Conservation (phyloP, 2,329 filamentous ascomycete species). For the Alternaria sp. region DNA sequence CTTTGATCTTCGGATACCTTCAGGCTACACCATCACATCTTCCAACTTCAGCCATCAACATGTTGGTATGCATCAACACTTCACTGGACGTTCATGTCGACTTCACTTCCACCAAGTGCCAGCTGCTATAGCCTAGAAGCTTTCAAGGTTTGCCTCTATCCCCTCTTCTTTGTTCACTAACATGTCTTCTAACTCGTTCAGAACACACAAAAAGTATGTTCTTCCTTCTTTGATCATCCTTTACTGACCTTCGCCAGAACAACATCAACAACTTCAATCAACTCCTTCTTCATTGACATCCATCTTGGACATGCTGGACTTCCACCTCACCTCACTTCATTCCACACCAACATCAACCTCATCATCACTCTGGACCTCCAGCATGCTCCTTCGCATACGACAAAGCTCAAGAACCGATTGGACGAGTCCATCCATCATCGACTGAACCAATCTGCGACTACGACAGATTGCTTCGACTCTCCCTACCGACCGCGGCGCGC, state of each 20-base stretch:
- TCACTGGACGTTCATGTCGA: not conserved
- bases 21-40: not conserved
- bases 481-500: not conserved
- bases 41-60: not conserved
- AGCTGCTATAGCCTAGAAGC: constrained; percentile 1
- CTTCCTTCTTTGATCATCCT: not conserved
- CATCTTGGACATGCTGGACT: not conserved
- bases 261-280: not conserved
- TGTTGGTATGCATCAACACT: not conserved
- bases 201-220: not conserved
- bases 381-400: not conserved
- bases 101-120: not conserved
- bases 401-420: not conserved
- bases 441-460: not conserved
- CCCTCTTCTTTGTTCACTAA: not conserved
- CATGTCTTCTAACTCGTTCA: not conserved
- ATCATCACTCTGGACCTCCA: not conserved
- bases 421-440: constrained; percentile 3
- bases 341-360: not conserved
- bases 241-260: not conserved
- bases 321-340: not conserved
- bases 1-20: not conserved
- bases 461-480: constrained; percentile 7
- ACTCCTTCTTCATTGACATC: not conserved
- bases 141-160: not conserved